These are phyloP conservation scores for Aspergillus niger DNA, from an alignment of 2,329 filamentous ascomycete genomes.

Conservation along the genomic window DNA sequence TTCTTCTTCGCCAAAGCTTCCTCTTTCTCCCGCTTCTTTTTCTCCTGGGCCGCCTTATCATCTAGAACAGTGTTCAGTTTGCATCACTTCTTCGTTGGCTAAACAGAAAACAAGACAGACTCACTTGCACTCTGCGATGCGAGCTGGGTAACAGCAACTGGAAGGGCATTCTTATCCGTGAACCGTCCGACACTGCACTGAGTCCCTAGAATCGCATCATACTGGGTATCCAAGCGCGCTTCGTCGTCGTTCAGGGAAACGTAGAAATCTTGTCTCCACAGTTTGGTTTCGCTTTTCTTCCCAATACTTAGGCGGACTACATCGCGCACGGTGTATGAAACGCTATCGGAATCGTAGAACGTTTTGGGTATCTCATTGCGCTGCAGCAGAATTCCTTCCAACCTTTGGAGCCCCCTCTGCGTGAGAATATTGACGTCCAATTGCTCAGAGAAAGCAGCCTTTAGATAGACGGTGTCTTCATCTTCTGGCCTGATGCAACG, in stretches of 20 bases:
- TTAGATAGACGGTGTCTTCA: neutral
- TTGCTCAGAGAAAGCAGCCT: neutral
- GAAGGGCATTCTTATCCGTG: neutral
- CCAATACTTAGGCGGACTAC: neutral
- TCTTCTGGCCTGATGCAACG: neutral
- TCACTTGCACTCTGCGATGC: neutral
- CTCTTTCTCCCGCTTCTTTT: neutral
- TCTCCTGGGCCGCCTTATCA: neutral
- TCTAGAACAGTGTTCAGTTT: neutral
- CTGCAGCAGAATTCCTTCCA: neutral
- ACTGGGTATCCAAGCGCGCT: neutral
- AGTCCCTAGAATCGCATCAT: neutral
- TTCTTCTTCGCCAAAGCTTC: neutral
- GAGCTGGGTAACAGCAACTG: neutral
- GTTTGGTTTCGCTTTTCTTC: neutral
- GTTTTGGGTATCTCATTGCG: neutral
- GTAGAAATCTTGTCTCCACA: neutral
- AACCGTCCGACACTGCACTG: neutral
- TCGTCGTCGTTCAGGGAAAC: neutral
- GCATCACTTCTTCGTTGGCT: neutral
- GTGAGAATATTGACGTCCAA: neutral
- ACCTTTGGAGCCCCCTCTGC: neutral
- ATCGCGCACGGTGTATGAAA: neutral
- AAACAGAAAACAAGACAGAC: neutral
- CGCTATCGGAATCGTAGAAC: neutral